phyloP scores from a whole-genome alignment of 805 yeast species.

The Candida jianshihensis region DNA sequence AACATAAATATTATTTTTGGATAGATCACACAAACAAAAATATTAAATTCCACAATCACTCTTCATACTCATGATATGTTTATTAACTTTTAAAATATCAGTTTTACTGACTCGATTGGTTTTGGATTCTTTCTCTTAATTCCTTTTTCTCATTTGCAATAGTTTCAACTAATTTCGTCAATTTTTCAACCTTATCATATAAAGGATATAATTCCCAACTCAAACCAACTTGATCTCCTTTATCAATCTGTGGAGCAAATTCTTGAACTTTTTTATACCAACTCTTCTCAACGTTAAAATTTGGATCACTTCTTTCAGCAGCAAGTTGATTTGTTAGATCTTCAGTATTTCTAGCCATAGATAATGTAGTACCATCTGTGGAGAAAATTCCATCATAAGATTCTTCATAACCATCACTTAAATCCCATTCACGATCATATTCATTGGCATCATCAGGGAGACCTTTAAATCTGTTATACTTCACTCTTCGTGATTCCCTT shows the following conservation, averaged over 20 bases:
- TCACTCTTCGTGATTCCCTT: constrained; percentile 58
- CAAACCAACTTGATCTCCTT: constrained; percentile 47
- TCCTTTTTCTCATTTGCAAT: constrained; percentile 14
- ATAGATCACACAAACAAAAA: not conserved
- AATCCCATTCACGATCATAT: constrained; percentile 72
- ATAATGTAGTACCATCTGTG: constrained; percentile 18
- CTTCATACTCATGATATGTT: too few species aligned
- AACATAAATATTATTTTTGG: too few species aligned
- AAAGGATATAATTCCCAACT: constrained; percentile 59
- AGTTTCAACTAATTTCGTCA: constrained; percentile 17
- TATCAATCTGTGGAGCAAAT: constrained; percentile 52
- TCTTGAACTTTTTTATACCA: constrained; percentile 47
- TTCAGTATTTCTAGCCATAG: constrained; percentile 27
- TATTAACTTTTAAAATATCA: too few species aligned
- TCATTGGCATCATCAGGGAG: constrained; percentile 77
- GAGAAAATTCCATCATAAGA: constrained; percentile 25
- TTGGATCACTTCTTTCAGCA: constrained; percentile 67
- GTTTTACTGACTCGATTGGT: not conserved
- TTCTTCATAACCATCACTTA: constrained; percentile 63
- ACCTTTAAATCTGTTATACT: constrained; percentile 58
- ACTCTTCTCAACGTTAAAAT: constrained; percentile 44
- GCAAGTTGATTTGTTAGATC: constrained; percentile 43
- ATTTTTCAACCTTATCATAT: constrained; percentile 40
- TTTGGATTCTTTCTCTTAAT: constrained; percentile 8
- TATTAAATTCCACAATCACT: too few species aligned